Evolutionary conservation across 2,329 filamentous ascomycete species (phyloP).

Genomic region (Plenodomus tracheiphilus): DNA sequence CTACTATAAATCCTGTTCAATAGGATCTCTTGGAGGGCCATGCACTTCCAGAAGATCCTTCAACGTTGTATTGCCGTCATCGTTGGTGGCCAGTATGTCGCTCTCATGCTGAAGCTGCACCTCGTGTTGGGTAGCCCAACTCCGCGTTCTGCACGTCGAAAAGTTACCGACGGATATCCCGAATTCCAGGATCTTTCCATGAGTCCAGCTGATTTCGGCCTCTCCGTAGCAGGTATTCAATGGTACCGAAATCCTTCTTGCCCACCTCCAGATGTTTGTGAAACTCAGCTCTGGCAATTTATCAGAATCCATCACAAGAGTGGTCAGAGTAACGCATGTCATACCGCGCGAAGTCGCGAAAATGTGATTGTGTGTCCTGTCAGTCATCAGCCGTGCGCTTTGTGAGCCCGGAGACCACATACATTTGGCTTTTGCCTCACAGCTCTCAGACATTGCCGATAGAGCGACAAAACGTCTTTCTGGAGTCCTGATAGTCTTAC

Average conservation of each 20-base stretch:
- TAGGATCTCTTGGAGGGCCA: no score
- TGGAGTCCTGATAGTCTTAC: constrained; percentile 80
- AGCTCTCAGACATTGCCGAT: constrained; percentile 82
- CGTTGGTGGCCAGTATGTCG: no score
- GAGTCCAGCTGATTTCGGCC: constrained; percentile 79
- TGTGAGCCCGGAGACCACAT: constrained; percentile 27
- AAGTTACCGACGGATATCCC: constrained; percentile 53
- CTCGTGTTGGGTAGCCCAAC: no score
- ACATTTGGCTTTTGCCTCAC: constrained; percentile 79
- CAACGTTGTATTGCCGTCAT: no score
- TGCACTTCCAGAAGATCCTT: no score
- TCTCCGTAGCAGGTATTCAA: constrained; percentile 83
- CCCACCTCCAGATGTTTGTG: constrained; percentile 68
- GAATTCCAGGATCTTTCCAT: constrained; percentile 79
- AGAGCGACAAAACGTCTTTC: constrained; percentile 81
- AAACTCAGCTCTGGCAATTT: constrained; percentile 69
- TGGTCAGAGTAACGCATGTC: not conserved
- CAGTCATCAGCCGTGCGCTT: constrained; percentile 8
- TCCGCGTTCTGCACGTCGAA: not conserved
- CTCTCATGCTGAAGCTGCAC: no score
- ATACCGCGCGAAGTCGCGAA: constrained; percentile 66
- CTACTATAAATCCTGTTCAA: no score
- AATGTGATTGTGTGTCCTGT: constrained; percentile 63
- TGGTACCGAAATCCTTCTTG: constrained; percentile 82
- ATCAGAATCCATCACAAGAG: constrained; percentile 5